Evolutionary conservation across 306 rosid genomes (phyloP), one percentile per base, ranked within the genome.

Genomic region (Prunus salicina): DNA sequence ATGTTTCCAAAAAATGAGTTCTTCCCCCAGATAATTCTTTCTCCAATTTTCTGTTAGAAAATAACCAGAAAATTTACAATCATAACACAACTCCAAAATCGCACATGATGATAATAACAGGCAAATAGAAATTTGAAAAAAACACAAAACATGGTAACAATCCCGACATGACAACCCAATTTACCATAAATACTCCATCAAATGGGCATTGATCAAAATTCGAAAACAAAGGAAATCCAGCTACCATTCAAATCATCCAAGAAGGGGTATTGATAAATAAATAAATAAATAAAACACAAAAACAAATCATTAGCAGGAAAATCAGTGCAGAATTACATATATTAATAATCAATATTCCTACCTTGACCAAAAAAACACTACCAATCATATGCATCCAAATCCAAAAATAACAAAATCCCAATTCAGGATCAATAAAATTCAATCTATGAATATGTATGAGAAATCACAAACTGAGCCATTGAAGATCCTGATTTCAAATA

Each of bases 11-110:
- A 76, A 95, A 95, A 75, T 92, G 98, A 53, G 81, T 82, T 82
- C 81, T 89, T 34, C 98, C 97, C 2, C 97, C 97, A 0, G 92
- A 67, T 32, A 95, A 87, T 51, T 90, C 92, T 46, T 90, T 88
- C 86, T 95, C 98, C 77, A 92, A 69, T 63, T 84, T 88, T 82
- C 98, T 95, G 85, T 60, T 66, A 53, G 60, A 45, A 80, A 52
- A 53, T 19, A 34, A 74, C 12, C 67, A 5, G 41, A 63, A 60
- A 74, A 68, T 71, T 50, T 11, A 71, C 41, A 61, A 41, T 55
- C 46, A 55, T 16, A 49, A 57, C 30, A 56, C 47, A 24, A 9
- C 22, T 7, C 7, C 60, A 25, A 22, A 41, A 8, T 72, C 55
- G 0, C 41, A 56, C 22, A 22, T 38, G 8, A 57, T 1, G 6